A percentile compares a stretch with the other conserved stretches of the same genome.
These are phyloP conservation scores for Daldinia decipiens DNA, from an alignment of 495 filamentous ascomycete genomes.

Conservation along the genomic window DNA sequence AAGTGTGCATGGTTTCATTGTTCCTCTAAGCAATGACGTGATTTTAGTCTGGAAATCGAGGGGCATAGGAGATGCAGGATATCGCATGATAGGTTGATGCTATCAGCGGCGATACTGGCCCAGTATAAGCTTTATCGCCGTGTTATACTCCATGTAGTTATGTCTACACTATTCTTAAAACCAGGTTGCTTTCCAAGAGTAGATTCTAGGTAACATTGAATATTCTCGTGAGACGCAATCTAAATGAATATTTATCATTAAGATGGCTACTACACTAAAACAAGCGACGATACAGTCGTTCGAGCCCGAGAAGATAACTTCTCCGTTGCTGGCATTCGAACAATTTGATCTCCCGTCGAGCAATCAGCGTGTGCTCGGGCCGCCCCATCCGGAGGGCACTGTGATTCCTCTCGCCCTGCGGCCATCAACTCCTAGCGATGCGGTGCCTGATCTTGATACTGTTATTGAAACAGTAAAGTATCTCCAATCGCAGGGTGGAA, in stretches of 20 bases:
- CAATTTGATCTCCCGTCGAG: conserved; percentile 47
- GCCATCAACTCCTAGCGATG: conserved; percentile 36
- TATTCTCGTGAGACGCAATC: background rate
- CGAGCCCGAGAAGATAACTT: conserved; percentile 14
- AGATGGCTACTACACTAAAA: conserved; percentile 30
- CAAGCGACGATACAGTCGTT: conserved; percentile 4
- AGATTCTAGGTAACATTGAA: background rate
- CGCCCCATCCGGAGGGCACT: conserved; percentile 56
- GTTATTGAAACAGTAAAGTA: conserved; percentile 47
- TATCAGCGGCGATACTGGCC: conserved; percentile 5
- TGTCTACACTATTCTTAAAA: background rate
- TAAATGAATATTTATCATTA: conserved; percentile 1
- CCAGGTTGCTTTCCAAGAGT: background rate
- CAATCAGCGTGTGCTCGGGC: conserved; percentile 52
- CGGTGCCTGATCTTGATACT: conserved; percentile 46
- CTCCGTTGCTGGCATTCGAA: conserved; percentile 41
- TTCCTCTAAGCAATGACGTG: conserved; percentile 21
- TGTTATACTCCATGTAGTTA: background rate
- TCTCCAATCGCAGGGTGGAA: conserved; percentile 38
- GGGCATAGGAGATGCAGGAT: conserved; percentile 6
- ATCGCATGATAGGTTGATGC: conserved; percentile 13
- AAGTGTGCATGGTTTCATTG: conserved; percentile 14
- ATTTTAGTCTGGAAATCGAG: conserved; percentile 27
- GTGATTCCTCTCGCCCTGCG: conserved; percentile 57
- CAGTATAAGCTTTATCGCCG: background rate